Evolutionary conservation across 2,329 filamentous ascomycete species (phyloP), one percentile per base, ranked within the genome.

Genomic region (Diaporthe sp.): DNA sequence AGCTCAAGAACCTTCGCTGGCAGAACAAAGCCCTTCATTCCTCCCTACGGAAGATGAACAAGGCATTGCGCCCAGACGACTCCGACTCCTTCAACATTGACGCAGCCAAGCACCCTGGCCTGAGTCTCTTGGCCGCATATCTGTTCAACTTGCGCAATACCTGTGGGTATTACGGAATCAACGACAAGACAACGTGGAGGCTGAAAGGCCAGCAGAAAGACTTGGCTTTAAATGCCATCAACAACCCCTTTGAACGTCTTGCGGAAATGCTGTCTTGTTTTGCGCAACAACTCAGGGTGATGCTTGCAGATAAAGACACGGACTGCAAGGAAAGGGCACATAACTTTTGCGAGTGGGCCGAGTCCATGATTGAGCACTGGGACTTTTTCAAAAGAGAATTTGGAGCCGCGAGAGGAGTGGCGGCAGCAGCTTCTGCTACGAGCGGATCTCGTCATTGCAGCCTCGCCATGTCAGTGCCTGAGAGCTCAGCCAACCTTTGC

Each of bases 291-390:
- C 65, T 69, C 34, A 13, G 19, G 13, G 46, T 7, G 17, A 1
- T 69, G 5, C 15, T 42, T 4, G 28, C 19, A 7, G 65, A 42
- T 22, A 15, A 49, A 17, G 1, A 69, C 2, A 28, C 8, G 6
- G 22, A 55, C 65, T 10, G 10, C 49, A 10, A 42, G 8, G 22
- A 13, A 9, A 69, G 22, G 8, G 7, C 25, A 1, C 6, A 42
- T n/a, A 55, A 55, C 10, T 19, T 69, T 8, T 69, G 65, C 34
- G 31, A 55, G n/a, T 69, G 65, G 65, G 65, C 31, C 8, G 65
- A 69, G 31, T 69, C 65, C 31, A 69, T 13, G 5, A 42, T 55
- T 13, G n/a, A 17, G 8, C 15, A 37, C 31, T 69, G 65, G 65
- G 12, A 42, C 8, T 69, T 42, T 15, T 55, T 69, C 25, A 34